Percentiles rank a stretch among this genome's conserved stretches.
Evolutionary conservation across 345 rosid species (phyloP).

Genomic region (Syzygium aromaticum): DNA sequence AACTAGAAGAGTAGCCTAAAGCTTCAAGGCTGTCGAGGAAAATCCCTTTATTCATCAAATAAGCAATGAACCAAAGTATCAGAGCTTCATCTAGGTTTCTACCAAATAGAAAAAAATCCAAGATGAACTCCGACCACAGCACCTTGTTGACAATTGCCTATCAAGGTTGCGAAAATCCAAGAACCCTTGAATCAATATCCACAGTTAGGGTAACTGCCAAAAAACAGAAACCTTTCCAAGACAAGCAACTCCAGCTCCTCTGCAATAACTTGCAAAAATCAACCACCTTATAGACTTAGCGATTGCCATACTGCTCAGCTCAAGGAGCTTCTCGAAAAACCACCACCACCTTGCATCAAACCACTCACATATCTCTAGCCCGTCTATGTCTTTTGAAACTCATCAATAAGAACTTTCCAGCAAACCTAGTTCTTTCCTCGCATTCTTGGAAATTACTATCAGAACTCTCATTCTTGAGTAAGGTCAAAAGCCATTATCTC

Average conservation of each 20-base stretch:
- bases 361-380: background rate
- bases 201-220: background rate
- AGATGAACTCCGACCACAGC: background rate
- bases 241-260: background rate
- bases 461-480: background rate
- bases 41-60: background rate
- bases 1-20: background rate
- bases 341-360: background rate
- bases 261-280: background rate
- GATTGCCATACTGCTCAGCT: background rate
- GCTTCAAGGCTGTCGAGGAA: background rate
- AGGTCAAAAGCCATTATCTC: background rate
- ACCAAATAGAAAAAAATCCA: background rate
- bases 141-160: background rate
- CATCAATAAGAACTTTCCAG: background rate
- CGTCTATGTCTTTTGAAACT: background rate
- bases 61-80: background rate
- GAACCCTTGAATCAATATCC: background rate
- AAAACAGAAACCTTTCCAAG: background rate
- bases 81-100: background rate
- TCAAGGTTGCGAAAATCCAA: background rate
- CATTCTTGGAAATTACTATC: background rate
- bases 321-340: background rate
- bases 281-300: background rate
- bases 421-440: background rate